Evolutionary conservation across 805 yeast species (phyloP).

Genomic region (Wickerhamomyces pijperi): DNA sequence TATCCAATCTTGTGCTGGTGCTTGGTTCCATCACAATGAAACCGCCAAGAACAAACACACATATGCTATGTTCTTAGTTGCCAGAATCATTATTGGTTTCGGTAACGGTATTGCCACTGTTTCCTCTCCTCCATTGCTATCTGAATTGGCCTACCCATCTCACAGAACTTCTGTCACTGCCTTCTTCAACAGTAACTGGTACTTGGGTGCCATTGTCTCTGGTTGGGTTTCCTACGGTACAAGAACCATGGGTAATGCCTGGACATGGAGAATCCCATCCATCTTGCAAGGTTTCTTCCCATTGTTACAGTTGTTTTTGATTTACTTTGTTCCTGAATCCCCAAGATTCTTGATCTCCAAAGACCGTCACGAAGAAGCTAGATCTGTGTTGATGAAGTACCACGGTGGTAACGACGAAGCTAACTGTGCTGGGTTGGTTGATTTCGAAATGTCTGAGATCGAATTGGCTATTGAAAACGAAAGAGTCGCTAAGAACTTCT

Average conservation of each 20-base stretch:
- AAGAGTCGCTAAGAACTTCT: constrained; percentile 21
- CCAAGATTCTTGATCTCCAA: constrained; percentile 34
- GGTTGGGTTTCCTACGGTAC: constrained; percentile 43
- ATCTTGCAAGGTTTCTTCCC: constrained; percentile 40
- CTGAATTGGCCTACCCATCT: constrained; percentile 41
- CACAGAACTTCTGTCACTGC: constrained; percentile 30
- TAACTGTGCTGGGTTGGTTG: constrained; percentile 18
- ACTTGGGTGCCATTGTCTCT: constrained; percentile 41
- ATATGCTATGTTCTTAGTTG: constrained; percentile 12
- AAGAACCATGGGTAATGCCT: constrained; percentile 17
- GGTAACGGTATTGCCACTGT: constrained; percentile 33
- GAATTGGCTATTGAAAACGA: constrained; percentile 30
- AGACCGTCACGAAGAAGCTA: constrained; percentile 33
- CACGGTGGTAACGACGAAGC: constrained; percentile 26
- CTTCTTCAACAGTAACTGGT: constrained; percentile 41
- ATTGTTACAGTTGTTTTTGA: constrained; percentile 23
- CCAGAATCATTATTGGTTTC: constrained; percentile 36
- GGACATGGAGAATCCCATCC: constrained; percentile 48
- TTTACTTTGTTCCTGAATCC: constrained; percentile 36
- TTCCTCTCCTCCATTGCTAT: constrained; percentile 38
- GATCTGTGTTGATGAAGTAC: constrained; percentile 25
- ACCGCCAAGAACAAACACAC: constrained; percentile 10
- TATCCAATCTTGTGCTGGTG: constrained; percentile 20
- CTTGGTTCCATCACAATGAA: constrained; percentile 6
- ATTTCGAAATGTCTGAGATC: constrained; percentile 31